Evolutionary conservation across 305 asterid species (phyloP).

Genomic region (Rubia balearica): DNA sequence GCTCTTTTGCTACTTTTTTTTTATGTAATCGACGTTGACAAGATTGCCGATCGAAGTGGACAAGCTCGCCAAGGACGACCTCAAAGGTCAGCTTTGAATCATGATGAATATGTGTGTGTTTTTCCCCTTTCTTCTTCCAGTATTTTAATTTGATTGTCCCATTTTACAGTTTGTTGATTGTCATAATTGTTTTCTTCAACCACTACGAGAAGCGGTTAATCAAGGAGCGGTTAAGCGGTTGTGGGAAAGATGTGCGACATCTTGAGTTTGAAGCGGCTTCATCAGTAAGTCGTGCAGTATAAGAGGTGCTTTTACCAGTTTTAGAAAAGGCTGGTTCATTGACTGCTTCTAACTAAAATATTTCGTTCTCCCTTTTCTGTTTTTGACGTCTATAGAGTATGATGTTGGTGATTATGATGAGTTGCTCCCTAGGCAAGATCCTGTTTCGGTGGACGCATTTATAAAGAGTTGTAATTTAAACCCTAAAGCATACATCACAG

Average conservation of each 20-base stretch:
- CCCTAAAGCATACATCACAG: slow-evolving; percentile 74
- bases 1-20: no score
- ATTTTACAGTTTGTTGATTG: no score
- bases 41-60: no score
- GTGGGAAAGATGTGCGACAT: slow-evolving; percentile 80
- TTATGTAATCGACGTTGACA: no score
- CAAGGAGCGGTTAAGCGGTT: slow-evolving; percentile 18
- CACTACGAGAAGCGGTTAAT: no score
- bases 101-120: no score
- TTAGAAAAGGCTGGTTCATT: no score
- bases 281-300: slow-evolving; percentile 50
- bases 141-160: no score
- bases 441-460: slow-evolving; percentile 71
- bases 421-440: slow-evolving; percentile 81
- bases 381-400: slow-evolving; percentile 52
- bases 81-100: no score
- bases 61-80: no score
- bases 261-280: slow-evolving; percentile 87
- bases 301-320: slow-evolving; percentile 4
- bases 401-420: slow-evolving; percentile 90
- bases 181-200: no score
- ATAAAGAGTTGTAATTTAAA: slow-evolving; percentile 69
- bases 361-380: slow-evolving; percentile 8
- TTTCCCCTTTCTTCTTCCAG: no score
- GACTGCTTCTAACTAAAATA: not conserved